A percentile compares a stretch with the other conserved stretches of the same genome.
Conservation (phyloP, 176 grass and related monocot genomes). For the Aegilops tauschii region DNA sequence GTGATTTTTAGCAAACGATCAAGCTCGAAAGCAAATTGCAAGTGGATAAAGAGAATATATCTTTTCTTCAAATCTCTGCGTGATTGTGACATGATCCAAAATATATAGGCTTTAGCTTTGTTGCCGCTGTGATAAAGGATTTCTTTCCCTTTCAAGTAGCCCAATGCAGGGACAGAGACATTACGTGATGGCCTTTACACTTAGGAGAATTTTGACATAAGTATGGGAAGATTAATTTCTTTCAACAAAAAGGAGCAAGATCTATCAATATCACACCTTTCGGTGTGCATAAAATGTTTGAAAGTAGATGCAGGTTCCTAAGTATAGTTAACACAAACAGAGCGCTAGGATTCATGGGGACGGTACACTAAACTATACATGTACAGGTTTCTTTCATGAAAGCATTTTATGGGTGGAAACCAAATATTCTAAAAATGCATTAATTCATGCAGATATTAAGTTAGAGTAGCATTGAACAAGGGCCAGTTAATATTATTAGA, state of each 20-base stretch:
- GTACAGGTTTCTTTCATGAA: neutral
- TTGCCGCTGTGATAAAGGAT: constrained; percentile 34
- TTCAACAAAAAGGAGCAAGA: constrained; percentile 32
- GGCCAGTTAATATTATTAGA: neutral
- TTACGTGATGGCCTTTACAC: constrained; percentile 32
- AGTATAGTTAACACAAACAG: constrained; percentile 2
- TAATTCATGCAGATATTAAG: neutral
- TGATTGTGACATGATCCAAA: constrained; percentile 51
- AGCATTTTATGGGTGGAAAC: neutral
- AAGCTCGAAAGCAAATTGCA: constrained; percentile 37
- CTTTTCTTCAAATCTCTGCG: constrained; percentile 43
- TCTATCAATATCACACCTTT: constrained; percentile 42
- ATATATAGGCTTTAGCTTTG: constrained; percentile 52
- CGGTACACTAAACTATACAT: neutral
- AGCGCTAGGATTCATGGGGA: neutral
- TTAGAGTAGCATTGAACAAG: constrained; percentile 1
- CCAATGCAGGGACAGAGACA: constrained; percentile 23
- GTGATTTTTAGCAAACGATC: constrained; percentile 17
- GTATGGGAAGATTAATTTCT: constrained; percentile 30
- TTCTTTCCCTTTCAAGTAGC: constrained; percentile 43
- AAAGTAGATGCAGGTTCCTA: constrained; percentile 14
- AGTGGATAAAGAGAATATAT: constrained; percentile 48
- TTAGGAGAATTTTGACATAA: constrained; percentile 42
- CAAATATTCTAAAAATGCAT: neutral
- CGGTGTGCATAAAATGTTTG: constrained; percentile 19